Base-by-base conservation (phyloP, 257 asterid species). In the Plantago elongata region DNA sequence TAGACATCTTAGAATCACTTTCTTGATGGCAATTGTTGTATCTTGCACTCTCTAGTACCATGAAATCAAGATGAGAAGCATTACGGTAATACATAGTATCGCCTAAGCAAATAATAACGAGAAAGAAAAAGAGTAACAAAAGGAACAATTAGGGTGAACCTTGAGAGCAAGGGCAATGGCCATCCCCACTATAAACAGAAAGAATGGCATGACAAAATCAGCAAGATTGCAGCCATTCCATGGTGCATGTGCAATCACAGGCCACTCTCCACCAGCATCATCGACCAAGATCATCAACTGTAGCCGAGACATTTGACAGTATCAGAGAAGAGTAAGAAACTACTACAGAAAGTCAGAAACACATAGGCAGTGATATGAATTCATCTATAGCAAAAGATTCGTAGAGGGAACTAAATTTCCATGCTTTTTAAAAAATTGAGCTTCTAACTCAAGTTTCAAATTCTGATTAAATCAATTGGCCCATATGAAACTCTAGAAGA, bases 211-310 rank as follows among this genome's bases (percentile, higher is more conserved):
- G 46, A 83, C 95, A 66, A 87, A 87, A 80, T 87, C 95, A 61
- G 95, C 95, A 71, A 84, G 86, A 56, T 79, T 82, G 79, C 90
- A 87, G 34, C 96, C 96, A 58, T 84, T 79, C 96, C 94, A 84
- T 9, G 96, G 95, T 16, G 96, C 88, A 67, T 87, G 96, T 17
- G 81, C 82, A 38, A 84, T 84, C 65, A 74, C 74, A 0, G 96
- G 89, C 90, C 88, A 84, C 55, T 79, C 88, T 62, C 81, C 96
- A 4, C 96, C 94, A 46, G 87, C 94, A 63, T 87, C 96, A 69
- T 87, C 96, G 60, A 87, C 96, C 70, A 87, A 75, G 34, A 87
- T 65, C 95, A 84, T 87, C 55, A 84, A 75, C 95, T 87, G 57
- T 64, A 69, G 22, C 54, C 48, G 45, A 62, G 56, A 52, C 22